phyloP scores from a whole-genome alignment of 2,329 filamentous ascomycete species.

The Claviceps humidiphila region DNA sequence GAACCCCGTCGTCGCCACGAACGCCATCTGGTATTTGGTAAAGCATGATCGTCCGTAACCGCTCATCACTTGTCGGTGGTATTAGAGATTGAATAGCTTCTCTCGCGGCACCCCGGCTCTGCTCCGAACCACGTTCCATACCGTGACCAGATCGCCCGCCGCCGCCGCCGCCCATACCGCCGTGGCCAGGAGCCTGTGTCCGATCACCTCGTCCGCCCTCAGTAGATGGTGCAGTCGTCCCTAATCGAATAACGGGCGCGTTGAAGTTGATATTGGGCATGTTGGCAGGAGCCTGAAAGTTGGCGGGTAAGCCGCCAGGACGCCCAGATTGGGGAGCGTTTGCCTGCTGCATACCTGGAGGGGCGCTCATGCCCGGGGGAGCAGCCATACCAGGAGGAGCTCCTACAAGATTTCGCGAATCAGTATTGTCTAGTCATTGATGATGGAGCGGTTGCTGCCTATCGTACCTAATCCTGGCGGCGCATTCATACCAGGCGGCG shows the following conservation, averaged over 20 bases:
- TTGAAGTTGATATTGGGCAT: slow-evolving; percentile 98
- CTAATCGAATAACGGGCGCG: slow-evolving; percentile 87
- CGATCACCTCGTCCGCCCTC: slow-evolving; percentile 31
- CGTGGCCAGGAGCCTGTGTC: slow-evolving; percentile 7
- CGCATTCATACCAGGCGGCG: slow-evolving; percentile 45
- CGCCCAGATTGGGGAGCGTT: slow-evolving; percentile 64
- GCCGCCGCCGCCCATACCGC: slow-evolving; percentile 19
- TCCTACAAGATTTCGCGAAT: slow-evolving; percentile 28
- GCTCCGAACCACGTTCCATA: slow-evolving; percentile 53
- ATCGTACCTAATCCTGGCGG: slow-evolving; percentile 70
- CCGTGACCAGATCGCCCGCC: slow-evolving; percentile 38
- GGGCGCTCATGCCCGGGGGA: slow-evolving; percentile 63
- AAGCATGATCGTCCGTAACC: slow-evolving; percentile 81
- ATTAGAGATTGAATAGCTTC: slow-evolving; percentile 60
- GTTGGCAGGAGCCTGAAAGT: slow-evolving; percentile 79
- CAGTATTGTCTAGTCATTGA: not conserved
- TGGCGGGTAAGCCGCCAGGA: slow-evolving; percentile 65
- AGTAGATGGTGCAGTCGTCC: slow-evolving; percentile 53
- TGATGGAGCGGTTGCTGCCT: not conserved
- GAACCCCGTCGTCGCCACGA: slow-evolving; percentile 64
- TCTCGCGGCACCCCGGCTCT: slow-evolving; percentile 50
- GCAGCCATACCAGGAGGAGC: slow-evolving; percentile 70
- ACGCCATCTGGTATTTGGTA: slow-evolving; percentile 71
- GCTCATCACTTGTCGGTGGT: slow-evolving; percentile 80
- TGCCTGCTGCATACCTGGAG: slow-evolving; percentile 69